These are phyloP conservation scores for Vitellaria paradoxa DNA, from an alignment of 179 eudicot species.

Conservation along the genomic window DNA sequence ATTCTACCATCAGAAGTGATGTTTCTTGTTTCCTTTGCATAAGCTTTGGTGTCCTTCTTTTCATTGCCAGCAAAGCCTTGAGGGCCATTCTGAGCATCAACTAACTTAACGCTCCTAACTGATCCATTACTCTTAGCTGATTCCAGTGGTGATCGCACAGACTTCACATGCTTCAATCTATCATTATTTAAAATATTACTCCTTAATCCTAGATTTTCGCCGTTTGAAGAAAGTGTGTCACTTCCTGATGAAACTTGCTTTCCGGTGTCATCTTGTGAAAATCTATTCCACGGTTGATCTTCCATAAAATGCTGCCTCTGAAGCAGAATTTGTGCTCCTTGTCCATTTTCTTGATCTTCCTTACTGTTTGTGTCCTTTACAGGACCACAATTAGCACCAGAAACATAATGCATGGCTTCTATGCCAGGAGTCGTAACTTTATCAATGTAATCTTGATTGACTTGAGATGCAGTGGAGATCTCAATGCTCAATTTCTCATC, in stretches of 20 bases:
- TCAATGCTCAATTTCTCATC: constrained; percentile 21
- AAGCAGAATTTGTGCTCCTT: constrained; percentile 21
- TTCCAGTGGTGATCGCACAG: constrained; percentile 62
- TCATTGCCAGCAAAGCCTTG: constrained; percentile 20
- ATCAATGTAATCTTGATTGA: constrained; percentile 19
- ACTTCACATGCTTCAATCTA: constrained; percentile 50
- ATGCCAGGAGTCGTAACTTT: constrained; percentile 13
- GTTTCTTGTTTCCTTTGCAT: constrained; percentile 40
- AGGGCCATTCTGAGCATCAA: constrained; percentile 16
- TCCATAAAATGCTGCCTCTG: constrained; percentile 27
- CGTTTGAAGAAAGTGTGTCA: constrained; percentile 28
- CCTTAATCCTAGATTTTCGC: constrained; percentile 18
- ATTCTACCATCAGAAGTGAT: constrained; percentile 40
- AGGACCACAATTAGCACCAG: constrained; percentile 22
- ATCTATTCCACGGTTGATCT: constrained; percentile 23
- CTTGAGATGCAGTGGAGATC: constrained; percentile 24
- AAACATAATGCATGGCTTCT: constrained; percentile 11
- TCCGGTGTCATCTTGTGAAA: constrained; percentile 20
- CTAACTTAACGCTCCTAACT: constrained; percentile 22
- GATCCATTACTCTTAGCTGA: constrained; percentile 52
- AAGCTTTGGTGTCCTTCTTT: constrained; percentile 34
- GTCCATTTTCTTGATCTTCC: constrained; percentile 25
- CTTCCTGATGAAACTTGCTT: constrained; percentile 32
- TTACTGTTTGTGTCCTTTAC: constrained; percentile 22
- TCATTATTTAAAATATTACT: constrained; percentile 14